phyloP scores from a whole-genome alignment of 495 filamentous ascomycete genomes.

The Neurospora africana region DNA sequence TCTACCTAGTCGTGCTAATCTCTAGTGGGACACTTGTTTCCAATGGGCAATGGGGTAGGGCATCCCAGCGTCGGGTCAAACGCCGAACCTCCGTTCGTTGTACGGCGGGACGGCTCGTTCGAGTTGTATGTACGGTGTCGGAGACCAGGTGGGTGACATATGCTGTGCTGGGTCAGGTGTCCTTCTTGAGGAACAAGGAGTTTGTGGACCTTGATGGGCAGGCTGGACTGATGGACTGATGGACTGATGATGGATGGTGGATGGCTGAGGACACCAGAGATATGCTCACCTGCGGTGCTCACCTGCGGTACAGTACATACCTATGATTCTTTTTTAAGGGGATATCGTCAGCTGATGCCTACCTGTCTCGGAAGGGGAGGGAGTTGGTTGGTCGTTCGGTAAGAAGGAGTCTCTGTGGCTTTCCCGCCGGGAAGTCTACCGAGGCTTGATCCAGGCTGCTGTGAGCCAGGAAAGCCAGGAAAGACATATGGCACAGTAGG shows the following conservation, averaged over 20 bases:
- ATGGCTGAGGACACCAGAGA: background rate
- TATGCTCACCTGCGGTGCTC: background rate
- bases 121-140: background rate
- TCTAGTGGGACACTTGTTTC: background rate
- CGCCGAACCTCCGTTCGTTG: background rate
- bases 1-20: background rate
- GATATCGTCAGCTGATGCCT: background rate
- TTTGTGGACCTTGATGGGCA: background rate
- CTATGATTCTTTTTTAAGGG: background rate
- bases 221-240: too few species aligned
- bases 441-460: background rate
- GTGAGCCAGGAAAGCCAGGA: background rate
- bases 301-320: too few species aligned
- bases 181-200: background rate
- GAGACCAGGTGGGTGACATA: background rate
- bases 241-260: background rate
- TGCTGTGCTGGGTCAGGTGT: background rate
- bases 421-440: background rate
- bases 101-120: background rate
- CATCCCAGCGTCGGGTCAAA: background rate
- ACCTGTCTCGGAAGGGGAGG: background rate
- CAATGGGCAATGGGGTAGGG: background rate
- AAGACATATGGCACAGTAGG: background rate
- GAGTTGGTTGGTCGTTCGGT: background rate
- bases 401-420: background rate